Evolutionary conservation across 805 yeast genomes (phyloP).

Genomic region (Candida tallmaniae): DNA sequence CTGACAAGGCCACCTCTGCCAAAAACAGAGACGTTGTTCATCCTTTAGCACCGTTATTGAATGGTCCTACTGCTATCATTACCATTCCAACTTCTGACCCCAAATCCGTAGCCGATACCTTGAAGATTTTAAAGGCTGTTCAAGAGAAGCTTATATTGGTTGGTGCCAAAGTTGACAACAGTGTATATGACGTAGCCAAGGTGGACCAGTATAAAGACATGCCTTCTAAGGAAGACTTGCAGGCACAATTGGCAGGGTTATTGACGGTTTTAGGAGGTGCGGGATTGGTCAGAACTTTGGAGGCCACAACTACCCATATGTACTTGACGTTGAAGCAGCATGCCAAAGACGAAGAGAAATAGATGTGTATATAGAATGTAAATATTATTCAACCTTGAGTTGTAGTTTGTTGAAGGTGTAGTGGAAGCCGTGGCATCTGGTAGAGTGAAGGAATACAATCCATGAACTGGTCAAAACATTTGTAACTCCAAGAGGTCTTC

Average conservation of each 20-base stretch:
- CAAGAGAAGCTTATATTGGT: slow-evolving; percentile 74
- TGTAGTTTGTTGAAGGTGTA: too few relatives aligned
- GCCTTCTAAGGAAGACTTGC: slow-evolving; percentile 67
- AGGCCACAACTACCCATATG: slow-evolving; percentile 59
- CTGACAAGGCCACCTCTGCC: slow-evolving; percentile 48
- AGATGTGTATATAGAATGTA: not conserved
- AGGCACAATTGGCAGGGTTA: slow-evolving; percentile 77
- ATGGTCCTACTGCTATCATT: slow-evolving; percentile 85
- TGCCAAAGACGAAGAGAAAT: slow-evolving; percentile 7
- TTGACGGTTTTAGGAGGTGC: slow-evolving; percentile 86
- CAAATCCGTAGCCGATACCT: slow-evolving; percentile 52
- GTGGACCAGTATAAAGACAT: slow-evolving; percentile 65
- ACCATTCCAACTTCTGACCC: slow-evolving; percentile 70
- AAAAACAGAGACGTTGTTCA: slow-evolving; percentile 46
- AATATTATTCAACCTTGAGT: too few relatives aligned
- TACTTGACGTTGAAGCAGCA: slow-evolving; percentile 68
- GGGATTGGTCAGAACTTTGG: slow-evolving; percentile 78
- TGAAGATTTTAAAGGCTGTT: slow-evolving; percentile 56
- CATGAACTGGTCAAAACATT: too few relatives aligned
- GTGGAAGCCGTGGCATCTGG: too few relatives aligned
- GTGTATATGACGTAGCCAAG: slow-evolving; percentile 47
- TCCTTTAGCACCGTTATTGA: slow-evolving; percentile 65
- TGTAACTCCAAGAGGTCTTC: too few relatives aligned
- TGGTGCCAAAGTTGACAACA: slow-evolving; percentile 78
- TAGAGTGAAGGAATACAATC: too few relatives aligned